Base-by-base conservation (phyloP, 805 yeast species). In the Myxozyma monticola region DNA sequence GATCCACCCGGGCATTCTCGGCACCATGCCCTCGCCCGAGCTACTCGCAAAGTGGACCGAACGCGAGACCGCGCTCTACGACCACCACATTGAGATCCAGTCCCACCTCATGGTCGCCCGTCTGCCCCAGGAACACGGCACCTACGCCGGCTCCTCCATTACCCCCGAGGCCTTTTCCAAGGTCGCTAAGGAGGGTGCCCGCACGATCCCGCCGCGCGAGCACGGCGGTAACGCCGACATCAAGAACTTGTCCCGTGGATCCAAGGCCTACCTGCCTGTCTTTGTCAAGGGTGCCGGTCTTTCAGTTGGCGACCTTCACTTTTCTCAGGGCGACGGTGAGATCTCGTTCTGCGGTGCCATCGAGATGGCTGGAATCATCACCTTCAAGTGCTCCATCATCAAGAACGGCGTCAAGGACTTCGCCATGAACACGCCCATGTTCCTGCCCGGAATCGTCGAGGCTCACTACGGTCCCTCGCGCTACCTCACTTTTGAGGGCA, bases 181-280 rank as follows among this genome's bases (percentile, higher is more conserved):
- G 33, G 70, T 70, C 29, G 72, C 67, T 8, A 62, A 62, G 42
- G 69, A 69, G 31, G 80, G 80, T 18, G 78, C 78, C 6, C 67
- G 80, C 33, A 76, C 80, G 1, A 73, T 76, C 45, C 80, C 80
- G 21, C 57, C 60, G 20, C 61, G 60, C 28, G 80, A 76, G 64
- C 68, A 75, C 60, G 80, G 80, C 12, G 80, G 80, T 9, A 76
- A 76, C 60, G 75, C 79, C 62, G 80, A 76, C 54, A 76, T 76
- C 60, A 76, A 76, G 61, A 74, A 75, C 52, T 62, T 76, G 17
- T 72, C 78, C 1, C 61, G 77, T 38, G 80, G 80, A 8, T 73
- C 80, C 9, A 75, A 73, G 51, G 71, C 72, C 25, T 76, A 73
- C 56, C 65, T 76, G 40, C 80, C 80, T 2, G 74, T 73, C 24